Conservation (phyloP, 1,284 basidiomycete genomes). For the Rhodotorula sp. region DNA sequence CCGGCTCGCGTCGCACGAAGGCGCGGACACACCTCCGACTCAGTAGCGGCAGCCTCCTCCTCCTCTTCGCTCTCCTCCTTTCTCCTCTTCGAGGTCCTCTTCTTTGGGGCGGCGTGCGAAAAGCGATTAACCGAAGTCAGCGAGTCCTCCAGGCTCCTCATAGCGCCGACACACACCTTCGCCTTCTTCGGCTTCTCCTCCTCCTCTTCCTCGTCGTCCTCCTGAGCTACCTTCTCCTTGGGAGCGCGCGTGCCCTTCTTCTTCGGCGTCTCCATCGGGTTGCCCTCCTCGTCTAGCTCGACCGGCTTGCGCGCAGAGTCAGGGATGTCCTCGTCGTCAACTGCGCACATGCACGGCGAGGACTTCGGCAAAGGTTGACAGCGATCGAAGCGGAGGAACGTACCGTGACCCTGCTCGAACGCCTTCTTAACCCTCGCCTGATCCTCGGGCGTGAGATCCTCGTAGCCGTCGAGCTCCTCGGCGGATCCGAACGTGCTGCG, state of each 20-base stretch:
- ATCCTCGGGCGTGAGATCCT: slow-evolving; percentile 40
- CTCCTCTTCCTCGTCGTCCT: background rate
- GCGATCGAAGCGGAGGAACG: background rate
- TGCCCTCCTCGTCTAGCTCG: slow-evolving; percentile 14
- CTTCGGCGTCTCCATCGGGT: slow-evolving; percentile 20
- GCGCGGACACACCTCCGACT: background rate
- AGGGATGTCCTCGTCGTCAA: slow-evolving; percentile 41
- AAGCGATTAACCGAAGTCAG: too few species aligned
- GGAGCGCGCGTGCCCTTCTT: slow-evolving; percentile 6
- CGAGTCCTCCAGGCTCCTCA: too few species aligned
- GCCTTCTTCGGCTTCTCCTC: slow-evolving; percentile 14
- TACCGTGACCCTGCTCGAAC: slow-evolving; percentile 33
- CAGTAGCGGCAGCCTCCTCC: background rate
- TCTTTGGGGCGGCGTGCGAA: too few species aligned
- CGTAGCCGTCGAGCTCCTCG: slow-evolving; percentile 41
- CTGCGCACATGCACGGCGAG: background rate
- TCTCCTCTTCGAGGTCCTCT: too few species aligned
- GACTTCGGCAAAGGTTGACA: background rate
- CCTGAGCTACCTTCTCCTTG: slow-evolving; percentile 11
- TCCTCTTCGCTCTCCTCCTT: too few species aligned
- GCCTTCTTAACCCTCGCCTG: slow-evolving; percentile 38
- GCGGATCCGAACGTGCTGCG: slow-evolving; percentile 20
- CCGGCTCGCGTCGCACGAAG: background rate
- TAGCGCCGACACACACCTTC: too few species aligned
- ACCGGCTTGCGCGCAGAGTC: slow-evolving; percentile 40